Percentiles rank a stretch among this genome's conserved stretches.
These are phyloP conservation scores for Eucalyptus marginata DNA, from an alignment of 345 rosid species.

Conservation along the genomic window DNA sequence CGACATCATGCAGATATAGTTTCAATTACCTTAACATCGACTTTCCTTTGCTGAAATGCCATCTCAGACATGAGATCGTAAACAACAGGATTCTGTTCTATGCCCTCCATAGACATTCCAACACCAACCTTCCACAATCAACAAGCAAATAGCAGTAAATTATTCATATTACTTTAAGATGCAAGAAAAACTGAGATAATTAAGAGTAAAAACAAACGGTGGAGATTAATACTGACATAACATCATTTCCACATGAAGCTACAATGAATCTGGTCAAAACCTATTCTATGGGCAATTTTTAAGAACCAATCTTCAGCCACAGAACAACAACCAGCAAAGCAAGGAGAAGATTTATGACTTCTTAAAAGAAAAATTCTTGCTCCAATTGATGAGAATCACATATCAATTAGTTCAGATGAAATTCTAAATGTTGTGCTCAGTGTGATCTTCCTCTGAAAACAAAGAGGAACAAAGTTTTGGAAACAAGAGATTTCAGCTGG, in stretches of 20 bases:
- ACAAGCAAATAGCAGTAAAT: neutral
- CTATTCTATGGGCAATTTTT: neutral
- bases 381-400: neutral
- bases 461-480: neutral
- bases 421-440: neutral
- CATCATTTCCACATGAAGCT: neutral
- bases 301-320: neutral
- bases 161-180: neutral
- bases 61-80: conserved; percentile 75
- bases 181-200: neutral
- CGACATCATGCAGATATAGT: neutral
- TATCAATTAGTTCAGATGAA: neutral
- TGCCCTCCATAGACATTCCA: conserved; percentile 82
- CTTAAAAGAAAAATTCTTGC: neutral
- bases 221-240: neutral
- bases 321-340: neutral
- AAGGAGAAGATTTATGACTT: neutral
- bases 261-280: neutral
- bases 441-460: neutral
- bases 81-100: conserved; percentile 69
- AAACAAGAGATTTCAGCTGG: neutral
- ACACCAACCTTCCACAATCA: conserved; percentile 46
- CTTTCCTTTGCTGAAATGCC: conserved; percentile 51
- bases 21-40: conserved; percentile 45
- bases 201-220: neutral